These are phyloP conservation scores for Coleophoma cylindrospora DNA, from an alignment of 2,329 filamentous ascomycete genomes.

Conservation along the genomic window DNA sequence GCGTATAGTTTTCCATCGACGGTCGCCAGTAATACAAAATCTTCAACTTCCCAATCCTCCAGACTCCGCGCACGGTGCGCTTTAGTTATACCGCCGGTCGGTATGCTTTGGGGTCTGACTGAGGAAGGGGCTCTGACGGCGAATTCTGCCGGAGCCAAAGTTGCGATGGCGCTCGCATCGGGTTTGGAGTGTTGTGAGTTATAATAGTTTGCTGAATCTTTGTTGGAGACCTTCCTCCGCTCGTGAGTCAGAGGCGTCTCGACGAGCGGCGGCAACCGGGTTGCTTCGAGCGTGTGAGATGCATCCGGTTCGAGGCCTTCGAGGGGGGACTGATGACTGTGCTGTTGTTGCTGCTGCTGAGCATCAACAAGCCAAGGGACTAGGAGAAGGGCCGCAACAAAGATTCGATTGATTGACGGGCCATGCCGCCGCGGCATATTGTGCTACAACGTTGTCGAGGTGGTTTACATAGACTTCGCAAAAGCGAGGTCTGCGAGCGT, in stretches of 20 bases:
- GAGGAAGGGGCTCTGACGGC: constrained; percentile 92
- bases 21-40: constrained; percentile 99
- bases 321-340: constrained; percentile 23
- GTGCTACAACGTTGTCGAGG: background rate
- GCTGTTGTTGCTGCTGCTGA: constrained; percentile 54
- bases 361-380: constrained; percentile 56
- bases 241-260: constrained; percentile 21
- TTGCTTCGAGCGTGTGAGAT: constrained; percentile 20
- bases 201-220: constrained; percentile 26
- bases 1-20: constrained; percentile 96
- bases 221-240: constrained; percentile 25
- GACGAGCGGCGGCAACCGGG: constrained; percentile 22
- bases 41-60: constrained; percentile 99
- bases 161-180: constrained; percentile 94
- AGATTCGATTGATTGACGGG: constrained; percentile 24
- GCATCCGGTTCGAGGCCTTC: constrained; percentile 21
- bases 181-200: constrained; percentile 35
- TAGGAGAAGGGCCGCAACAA: constrained; percentile 52
- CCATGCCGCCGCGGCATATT: constrained; percentile 1
- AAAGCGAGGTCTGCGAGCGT: constrained; percentile 1
- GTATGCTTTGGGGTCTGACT: constrained; percentile 52
- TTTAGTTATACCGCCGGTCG: constrained; percentile 66
- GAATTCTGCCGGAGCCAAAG: constrained; percentile 93
- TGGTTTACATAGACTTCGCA: background rate
- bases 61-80: constrained; percentile 91